Evolutionary conservation across 2,329 filamentous ascomycete genomes (phyloP).

Genomic region (Cladophialophora chaetospira): DNA sequence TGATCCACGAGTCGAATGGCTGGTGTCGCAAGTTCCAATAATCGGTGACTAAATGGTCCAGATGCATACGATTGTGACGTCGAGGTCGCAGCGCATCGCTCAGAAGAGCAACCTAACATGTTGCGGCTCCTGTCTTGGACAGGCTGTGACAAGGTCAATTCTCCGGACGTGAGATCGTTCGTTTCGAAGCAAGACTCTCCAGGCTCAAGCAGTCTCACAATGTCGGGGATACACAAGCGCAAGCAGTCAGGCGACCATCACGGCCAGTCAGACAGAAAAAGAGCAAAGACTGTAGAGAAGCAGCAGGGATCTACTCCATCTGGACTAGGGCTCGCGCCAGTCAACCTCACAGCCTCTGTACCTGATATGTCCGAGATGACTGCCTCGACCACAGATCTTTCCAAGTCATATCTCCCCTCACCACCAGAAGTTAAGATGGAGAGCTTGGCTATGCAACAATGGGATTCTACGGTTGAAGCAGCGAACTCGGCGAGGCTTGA

Average conservation of each 20-base stretch:
- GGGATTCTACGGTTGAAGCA: conserved; percentile 1
- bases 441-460: conserved; percentile 36
- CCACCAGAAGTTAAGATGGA: conserved; percentile 23
- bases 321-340: conserved; percentile 2
- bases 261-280: conserved; percentile 23
- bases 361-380: not conserved
- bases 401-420: conserved; percentile 18
- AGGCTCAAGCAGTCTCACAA: conserved; percentile 14
- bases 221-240: conserved; percentile 53
- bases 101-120: conserved; percentile 38
- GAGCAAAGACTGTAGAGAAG: conserved; percentile 19
- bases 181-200: conserved; percentile 38
- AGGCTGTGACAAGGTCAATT: conserved; percentile 49
- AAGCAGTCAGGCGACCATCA: conserved; percentile 46
- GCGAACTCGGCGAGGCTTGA: conserved; percentile 24
- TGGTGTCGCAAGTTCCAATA: conserved; percentile 13
- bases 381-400: conserved; percentile 24
- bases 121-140: conserved; percentile 53
- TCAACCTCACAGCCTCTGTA: not conserved
- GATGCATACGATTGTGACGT: conserved; percentile 15
- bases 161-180: conserved; percentile 49
- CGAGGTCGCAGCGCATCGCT: conserved; percentile 9
- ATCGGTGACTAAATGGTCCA: conserved; percentile 26
- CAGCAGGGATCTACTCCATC: not conserved
- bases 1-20: conserved; percentile 19